Conservation (phyloP, 345 rosid species). For the Zanthoxylum bungeanum region DNA sequence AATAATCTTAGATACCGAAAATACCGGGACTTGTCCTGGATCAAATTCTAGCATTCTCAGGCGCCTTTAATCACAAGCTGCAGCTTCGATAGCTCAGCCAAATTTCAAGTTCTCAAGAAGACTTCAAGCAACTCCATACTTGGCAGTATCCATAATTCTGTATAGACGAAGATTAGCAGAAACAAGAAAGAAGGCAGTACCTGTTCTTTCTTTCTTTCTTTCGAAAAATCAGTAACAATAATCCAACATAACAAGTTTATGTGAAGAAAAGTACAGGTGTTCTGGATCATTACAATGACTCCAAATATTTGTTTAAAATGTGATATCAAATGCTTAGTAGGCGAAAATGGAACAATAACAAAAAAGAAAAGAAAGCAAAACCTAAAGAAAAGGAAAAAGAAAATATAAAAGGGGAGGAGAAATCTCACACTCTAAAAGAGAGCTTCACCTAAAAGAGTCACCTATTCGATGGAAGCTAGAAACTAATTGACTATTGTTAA, state of each 20-base stretch:
- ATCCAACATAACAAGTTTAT: background rate
- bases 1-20: too few species aligned
- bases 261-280: background rate
- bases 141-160: background rate
- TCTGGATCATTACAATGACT: slow-evolving; percentile 14
- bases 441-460: background rate
- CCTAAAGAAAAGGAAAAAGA: background rate
- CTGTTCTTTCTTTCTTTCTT: background rate
- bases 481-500: slow-evolving; percentile 16
- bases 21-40: too few species aligned
- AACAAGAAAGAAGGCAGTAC: background rate
- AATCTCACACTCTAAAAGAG: background rate
- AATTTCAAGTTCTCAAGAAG: background rate
- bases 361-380: background rate
- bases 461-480: slow-evolving; percentile 5
- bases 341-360: background rate
- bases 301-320: background rate
- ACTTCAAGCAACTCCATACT: background rate
- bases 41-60: background rate
- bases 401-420: background rate
- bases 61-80: background rate
- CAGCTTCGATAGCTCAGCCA: too few species aligned
- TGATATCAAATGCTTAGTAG: background rate
- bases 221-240: background rate
- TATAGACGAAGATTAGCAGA: background rate